Evolutionary conservation across 106 monocot genomes (phyloP).

Genomic region (Dendrobium huoshanense): DNA sequence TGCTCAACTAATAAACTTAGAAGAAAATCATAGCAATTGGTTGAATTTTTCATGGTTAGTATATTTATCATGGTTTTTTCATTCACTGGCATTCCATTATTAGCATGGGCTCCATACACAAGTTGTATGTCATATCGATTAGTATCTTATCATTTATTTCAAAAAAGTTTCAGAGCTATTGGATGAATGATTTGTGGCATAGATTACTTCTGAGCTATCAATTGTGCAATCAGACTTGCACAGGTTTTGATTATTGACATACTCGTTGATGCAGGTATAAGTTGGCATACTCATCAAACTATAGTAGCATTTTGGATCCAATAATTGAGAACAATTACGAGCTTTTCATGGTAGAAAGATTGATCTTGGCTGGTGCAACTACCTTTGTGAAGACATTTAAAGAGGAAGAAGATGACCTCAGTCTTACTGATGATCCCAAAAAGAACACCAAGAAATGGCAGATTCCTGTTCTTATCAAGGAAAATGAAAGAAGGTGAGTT

Average conservation of each 20-base stretch:
- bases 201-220: too few relatives aligned
- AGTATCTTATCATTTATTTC: too few relatives aligned
- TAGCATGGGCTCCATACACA: too few relatives aligned
- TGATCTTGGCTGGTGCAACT: slow-evolving; percentile 67
- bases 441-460: slow-evolving; percentile 91
- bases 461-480: slow-evolving; percentile 65
- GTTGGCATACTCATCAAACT: slow-evolving; percentile 84
- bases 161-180: too few relatives aligned
- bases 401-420: slow-evolving; percentile 59
- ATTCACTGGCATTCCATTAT: too few relatives aligned
- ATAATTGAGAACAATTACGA: slow-evolving; percentile 85
- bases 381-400: slow-evolving; percentile 77
- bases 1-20: too few relatives aligned
- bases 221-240: too few relatives aligned
- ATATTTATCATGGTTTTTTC: too few relatives aligned
- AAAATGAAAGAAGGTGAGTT: slow-evolving; percentile 7
- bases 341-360: slow-evolving; percentile 89
- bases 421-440: slow-evolving; percentile 90
- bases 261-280: slow-evolving; percentile 38
- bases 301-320: slow-evolving; percentile 62
- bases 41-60: too few relatives aligned
- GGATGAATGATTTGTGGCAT: too few relatives aligned
- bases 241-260: neutral
- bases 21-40: too few relatives aligned
- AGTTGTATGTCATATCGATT: too few relatives aligned